Base-by-base conservation (phyloP, 805 yeast genomes). In the Sugiyamaella floridensis region DNA sequence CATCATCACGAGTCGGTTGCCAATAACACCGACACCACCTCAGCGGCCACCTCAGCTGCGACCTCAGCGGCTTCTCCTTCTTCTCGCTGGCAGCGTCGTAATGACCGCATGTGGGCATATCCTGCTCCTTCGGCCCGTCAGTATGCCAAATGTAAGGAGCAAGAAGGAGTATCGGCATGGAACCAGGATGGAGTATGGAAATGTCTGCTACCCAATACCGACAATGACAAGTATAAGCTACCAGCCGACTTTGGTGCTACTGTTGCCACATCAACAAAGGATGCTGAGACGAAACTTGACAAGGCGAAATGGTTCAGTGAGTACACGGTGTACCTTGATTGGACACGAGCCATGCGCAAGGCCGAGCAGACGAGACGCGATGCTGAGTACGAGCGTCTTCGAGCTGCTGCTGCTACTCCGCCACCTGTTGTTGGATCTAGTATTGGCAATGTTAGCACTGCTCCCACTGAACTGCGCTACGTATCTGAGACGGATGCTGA, bases 151-250 rank as follows among this genome's bases (percentile, higher is more conserved):
- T 92, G 98, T 67, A 60, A 77, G 56, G 78, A 77, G 18, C 69
- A 76, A 37, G 71, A 80, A 8, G 98, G 99, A 2, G 69, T 77
- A 6, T 79, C 88, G 0, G 82, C 81, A 11, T 92, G 97, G 97
- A 95, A 89, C 64, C 70, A 79, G 40, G 74, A 77, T 19, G 98
- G 97, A 0, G 78, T 82, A 67, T 92, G 97, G 97, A 79, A 90
- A 63, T 92, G 98, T 69, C 71, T 92, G 45, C 85, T 90, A 67
- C 96, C 96, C 11, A 75, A 75, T 15, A 51, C 56, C 40, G 53
- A 50, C 34, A 52, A 58, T 54, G 44, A 44, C 11, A 11, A 32
- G n/a, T 32, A 32, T 11, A 32, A 32, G 37, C 37, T 32, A 14
- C 37, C 37, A 2, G n/a, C 12, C 4, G 37, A 32, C 9, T 32